Evolutionary conservation across 176 grass and related monocot species (phyloP).

Genomic region (Zea luxurians): DNA sequence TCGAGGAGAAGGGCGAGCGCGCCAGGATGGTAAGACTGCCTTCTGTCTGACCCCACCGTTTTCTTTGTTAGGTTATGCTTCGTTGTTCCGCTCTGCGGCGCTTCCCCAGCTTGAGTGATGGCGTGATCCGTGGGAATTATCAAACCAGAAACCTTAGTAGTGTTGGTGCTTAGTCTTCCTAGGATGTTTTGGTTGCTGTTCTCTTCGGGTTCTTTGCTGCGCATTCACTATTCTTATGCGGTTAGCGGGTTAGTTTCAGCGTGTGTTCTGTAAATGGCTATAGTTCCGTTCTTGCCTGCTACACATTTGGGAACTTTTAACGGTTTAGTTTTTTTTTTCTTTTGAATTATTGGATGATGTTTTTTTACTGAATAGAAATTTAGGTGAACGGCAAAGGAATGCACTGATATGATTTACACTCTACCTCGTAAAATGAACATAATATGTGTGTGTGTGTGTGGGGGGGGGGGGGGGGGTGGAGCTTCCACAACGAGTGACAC

Average conservation of each 20-base stretch:
- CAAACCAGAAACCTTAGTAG: background rate
- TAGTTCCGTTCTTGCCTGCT: background rate
- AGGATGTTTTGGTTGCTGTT: background rate
- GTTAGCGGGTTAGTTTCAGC: background rate
- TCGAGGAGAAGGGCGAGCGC: conserved; percentile 52
- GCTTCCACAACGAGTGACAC: background rate
- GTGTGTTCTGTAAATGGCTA: background rate
- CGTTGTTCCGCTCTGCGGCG: background rate
- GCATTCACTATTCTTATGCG: background rate
- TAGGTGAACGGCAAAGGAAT: background rate
- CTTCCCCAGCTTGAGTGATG: background rate
- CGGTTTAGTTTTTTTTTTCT: background rate
- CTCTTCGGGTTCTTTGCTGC: background rate
- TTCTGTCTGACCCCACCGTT: background rate
- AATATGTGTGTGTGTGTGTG: background rate
- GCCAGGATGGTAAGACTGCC: conserved; percentile 42
- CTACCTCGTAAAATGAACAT: background rate
- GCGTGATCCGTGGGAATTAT: background rate
- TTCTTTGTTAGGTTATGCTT: background rate
- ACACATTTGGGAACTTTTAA: background rate
- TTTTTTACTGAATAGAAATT: background rate
- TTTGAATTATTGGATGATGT: background rate
- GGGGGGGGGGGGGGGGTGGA: too few species aligned
- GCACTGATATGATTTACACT: background rate
- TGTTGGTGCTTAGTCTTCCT: background rate